Evolutionary conservation across 192 early-diverging fungal genomes (phyloP), one percentile per base, ranked within the genome.

Genomic region (Coemansia sp.): DNA sequence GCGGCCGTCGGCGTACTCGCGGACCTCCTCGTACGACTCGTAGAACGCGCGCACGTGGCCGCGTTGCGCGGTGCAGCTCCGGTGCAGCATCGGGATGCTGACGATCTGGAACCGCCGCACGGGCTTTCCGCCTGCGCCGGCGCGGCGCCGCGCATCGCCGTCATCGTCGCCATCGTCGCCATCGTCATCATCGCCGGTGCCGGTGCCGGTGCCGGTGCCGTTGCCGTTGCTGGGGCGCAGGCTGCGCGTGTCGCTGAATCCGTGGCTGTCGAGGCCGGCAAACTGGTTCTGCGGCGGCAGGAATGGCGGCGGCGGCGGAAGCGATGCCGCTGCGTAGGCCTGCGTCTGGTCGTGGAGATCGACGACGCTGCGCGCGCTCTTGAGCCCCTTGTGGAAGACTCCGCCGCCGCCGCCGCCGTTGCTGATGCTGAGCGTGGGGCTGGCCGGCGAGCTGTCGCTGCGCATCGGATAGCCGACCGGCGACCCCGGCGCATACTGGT

Each of bases 21-120:
- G 56, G 5, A 81, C 56, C 42, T 81, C 73, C 56, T 81, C 78
- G 42, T 81, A 81, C 21, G 73, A 67, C 60, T 81, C 78, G 37
- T 72, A 81, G 21, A 67, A 68, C 5, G 78, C 78, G 2, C 78
- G 56, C 40, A 81, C 78, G 52, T 63, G 72, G 7, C 78, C 78
- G 2, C 64, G 19, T 49, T 72, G 73, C 42, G n/a, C 15, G 42
- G 73, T 69, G 40, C 78, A 81, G 7, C 53, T 63, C 2, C 26
- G 0, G 44, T 81, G 78, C n/a, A 18, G 13, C 37, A 81, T 56
- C 0, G 78, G 78, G 0, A 81, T 50, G 5, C 63, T 69, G 26
- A 81, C 73, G 0, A 81, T 60, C 40, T 81, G 78, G 64, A 81
- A 81, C 8, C 78, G 19, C 0, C 78, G 69, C 0, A 81, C 18